Base-by-base conservation (phyloP, 306 rosid genomes). In the Dryas alaskensis region DNA sequence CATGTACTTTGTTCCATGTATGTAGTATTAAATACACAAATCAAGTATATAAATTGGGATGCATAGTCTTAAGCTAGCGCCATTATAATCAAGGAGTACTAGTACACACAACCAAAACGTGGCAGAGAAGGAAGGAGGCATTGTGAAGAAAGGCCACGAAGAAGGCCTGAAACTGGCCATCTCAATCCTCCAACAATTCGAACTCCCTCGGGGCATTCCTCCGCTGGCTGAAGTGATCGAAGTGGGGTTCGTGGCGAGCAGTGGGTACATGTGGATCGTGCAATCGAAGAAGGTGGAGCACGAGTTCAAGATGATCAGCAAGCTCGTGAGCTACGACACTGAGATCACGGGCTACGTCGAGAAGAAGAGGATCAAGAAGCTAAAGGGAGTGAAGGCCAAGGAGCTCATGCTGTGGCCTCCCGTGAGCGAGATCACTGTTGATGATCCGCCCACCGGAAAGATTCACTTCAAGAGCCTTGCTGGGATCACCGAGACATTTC, bases 381-480 rank as follows among this genome's bases (percentile, higher is more conserved):
- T 89, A 17, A 84, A 87, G 70, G 97, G 93, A 6, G 93, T 90
- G 72, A 89, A 90, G 74, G 98, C 97, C 3, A 92, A 90, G 75
- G 97, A 90, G 81, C 87, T 92, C 17, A 80, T 90, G 92, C 69
- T 92, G 0, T 92, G 98, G 98, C 96, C 93, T 0, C 97, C 98
- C 0, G 97, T 90, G 67, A 87, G 85, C 47, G 98, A 92, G 81
- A 90, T 90, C 54, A 68, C 58, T 0, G 80, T 76, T 5, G 87
- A 84, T 44, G 90, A 86, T 7, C 69, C 71, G 0, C 81, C 92
- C 0, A 78, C 89, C 0, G 85, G 89, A 7, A 93, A 90, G 75
- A 84, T 90, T n/a, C 86, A 89, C 49, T 93, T 19, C 22, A 19
- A 19, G 22, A 19, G 22, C 22, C 22, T 19, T 93, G 98, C 92